Percentiles rank a stretch among this genome's conserved stretches.
These are phyloP conservation scores for Balansia obtecta DNA, from an alignment of 2,329 filamentous ascomycete genomes.

Conservation along the genomic window DNA sequence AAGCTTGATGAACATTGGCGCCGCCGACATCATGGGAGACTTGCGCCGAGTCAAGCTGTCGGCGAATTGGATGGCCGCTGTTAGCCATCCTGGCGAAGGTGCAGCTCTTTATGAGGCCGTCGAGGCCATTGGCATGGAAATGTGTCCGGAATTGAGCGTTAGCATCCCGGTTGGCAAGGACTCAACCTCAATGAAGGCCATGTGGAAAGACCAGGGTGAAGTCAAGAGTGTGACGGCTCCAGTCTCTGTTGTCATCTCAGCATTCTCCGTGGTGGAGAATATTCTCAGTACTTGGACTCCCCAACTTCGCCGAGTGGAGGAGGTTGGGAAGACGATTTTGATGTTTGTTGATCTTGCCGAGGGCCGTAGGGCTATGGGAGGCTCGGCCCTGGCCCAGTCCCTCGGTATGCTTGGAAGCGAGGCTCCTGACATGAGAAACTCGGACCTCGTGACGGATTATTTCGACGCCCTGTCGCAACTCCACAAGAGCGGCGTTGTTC, in stretches of 20 bases:
- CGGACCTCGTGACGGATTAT: slow-evolving; percentile 73
- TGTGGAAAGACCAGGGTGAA: slow-evolving; percentile 66
- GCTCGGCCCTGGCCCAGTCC: slow-evolving; percentile 81
- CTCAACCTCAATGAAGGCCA: slow-evolving; percentile 97
- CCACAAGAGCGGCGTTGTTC: slow-evolving; percentile 50
- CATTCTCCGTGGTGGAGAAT: slow-evolving; percentile 75
- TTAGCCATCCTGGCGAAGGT: slow-evolving; percentile 82
- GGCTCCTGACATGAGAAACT: slow-evolving; percentile 73
- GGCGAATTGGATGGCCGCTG: slow-evolving; percentile 99
- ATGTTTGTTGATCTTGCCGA: slow-evolving; percentile 84
- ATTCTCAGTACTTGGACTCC: slow-evolving; percentile 89
- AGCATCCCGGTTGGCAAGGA: slow-evolving; percentile 96
- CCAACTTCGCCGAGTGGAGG: slow-evolving; percentile 66
- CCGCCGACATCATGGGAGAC: slow-evolving; percentile 56
- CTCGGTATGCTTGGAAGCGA: slow-evolving; percentile 78
- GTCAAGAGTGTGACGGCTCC: slow-evolving; percentile 83
- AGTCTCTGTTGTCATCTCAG: slow-evolving; percentile 80
- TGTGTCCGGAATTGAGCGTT: slow-evolving; percentile 82
- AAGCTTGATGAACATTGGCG: slow-evolving; percentile 83
- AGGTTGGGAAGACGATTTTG: slow-evolving; percentile 78
- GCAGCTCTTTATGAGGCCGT: slow-evolving; percentile 90
- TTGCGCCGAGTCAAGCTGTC: slow-evolving; percentile 75
- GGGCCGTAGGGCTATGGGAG: slow-evolving; percentile 72
- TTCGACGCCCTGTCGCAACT: slow-evolving; percentile 70
- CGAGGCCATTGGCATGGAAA: slow-evolving; percentile 79